Conservation (phyloP, 441 rosid genomes). For the Cnidoscolus chayamansa region DNA sequence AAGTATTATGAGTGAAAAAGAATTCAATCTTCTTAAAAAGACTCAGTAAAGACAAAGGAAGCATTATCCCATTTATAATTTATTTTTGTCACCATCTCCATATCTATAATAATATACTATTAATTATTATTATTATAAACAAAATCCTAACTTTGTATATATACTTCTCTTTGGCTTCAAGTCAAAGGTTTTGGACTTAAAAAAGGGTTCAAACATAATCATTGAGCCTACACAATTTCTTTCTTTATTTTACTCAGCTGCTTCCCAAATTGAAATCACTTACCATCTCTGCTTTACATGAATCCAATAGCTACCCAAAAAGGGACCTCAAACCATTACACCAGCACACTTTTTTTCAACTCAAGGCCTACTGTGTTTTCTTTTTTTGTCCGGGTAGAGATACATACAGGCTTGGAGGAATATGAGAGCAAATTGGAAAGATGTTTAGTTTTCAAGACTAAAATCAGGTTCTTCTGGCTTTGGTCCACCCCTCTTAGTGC, state of each 20-base stretch:
- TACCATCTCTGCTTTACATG: no score
- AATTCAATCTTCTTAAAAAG: neutral
- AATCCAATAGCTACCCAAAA: no score
- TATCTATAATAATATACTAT: no score
- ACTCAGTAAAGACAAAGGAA: slow-evolving; percentile 31
- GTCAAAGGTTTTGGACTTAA: slow-evolving; percentile 32
- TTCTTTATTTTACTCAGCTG: no score
- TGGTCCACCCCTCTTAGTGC: slow-evolving; percentile 35
- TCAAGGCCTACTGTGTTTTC: no score
- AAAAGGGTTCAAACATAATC: slow-evolving; percentile 21
- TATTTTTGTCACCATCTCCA: neutral
- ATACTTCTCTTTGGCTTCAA: slow-evolving; percentile 38
- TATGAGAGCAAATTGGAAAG: no score
- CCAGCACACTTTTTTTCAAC: neutral
- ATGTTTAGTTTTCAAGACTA: slow-evolving; percentile 30
- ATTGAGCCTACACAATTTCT: slow-evolving; percentile 16
- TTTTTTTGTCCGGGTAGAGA: no score
- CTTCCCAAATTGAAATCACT: no score
- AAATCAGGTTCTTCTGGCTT: slow-evolving; percentile 57
- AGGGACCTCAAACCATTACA: neutral
- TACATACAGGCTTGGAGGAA: no score
- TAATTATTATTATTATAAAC: neutral
- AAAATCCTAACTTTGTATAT: slow-evolving; percentile 11
- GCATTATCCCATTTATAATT: slow-evolving; percentile 12
- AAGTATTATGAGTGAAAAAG: neutral